phyloP scores from a whole-genome alignment of 208 protist genomes.

The Herpetomonas tarakana region DNA sequence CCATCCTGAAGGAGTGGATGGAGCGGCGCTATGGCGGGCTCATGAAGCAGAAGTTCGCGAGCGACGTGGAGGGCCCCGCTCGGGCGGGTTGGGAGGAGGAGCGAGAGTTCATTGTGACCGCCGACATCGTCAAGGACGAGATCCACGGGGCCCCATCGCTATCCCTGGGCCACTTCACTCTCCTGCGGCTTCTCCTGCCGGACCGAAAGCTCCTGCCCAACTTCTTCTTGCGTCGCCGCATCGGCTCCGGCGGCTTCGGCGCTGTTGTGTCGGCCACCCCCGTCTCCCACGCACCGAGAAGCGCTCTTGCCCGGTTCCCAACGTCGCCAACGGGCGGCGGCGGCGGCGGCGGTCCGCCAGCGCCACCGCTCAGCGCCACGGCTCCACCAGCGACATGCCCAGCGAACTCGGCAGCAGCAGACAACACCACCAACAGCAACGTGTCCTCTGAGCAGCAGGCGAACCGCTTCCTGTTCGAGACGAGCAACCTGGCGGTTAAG shows the following conservation, averaged over 20 bases:
- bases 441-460: slow-evolving; percentile 7
- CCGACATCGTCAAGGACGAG: slow-evolving; percentile 1
- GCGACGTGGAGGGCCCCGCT: neutral
- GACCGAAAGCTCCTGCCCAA: slow-evolving; percentile 17
- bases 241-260: slow-evolving; percentile 74
- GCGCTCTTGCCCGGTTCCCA: neutral
- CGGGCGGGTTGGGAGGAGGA: neutral
- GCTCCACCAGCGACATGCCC: neutral
- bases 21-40: slow-evolving; percentile 22
- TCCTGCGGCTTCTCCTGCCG: slow-evolving; percentile 56
- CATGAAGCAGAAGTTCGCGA: slow-evolving; percentile 3
- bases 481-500: slow-evolving; percentile 55
- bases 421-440: neutral
- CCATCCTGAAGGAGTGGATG: slow-evolving; percentile 39
- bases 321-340: neutral
- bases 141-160: slow-evolving; percentile 12
- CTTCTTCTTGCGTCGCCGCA: slow-evolving; percentile 31
- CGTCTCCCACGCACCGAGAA: neutral
- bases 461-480: slow-evolving; percentile 15
- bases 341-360: neutral
- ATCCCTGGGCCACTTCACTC: slow-evolving; percentile 43
- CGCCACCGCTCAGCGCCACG: neutral
- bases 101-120: neutral
- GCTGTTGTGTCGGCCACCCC: slow-evolving; percentile 29
- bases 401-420: neutral